phyloP scores from a whole-genome alignment of 352 stramenopile genomes.

The Pythium periplocum region DNA sequence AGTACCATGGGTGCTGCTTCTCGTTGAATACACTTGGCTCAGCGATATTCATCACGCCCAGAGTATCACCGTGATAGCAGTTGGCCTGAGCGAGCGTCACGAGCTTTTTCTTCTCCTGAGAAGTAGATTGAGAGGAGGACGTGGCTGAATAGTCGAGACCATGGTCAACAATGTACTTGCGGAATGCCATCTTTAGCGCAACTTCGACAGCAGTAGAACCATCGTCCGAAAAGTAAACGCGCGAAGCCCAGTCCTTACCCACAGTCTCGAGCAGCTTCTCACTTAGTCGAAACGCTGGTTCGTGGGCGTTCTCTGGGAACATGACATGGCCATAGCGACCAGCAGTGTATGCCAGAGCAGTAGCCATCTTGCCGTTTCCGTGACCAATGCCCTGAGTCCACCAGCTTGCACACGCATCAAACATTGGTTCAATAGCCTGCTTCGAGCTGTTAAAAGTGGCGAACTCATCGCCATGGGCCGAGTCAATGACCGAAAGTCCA shows the following conservation, averaged over 20 bases:
- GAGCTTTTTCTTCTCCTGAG: conserved; percentile 38
- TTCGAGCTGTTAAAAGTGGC: conserved; percentile 40
- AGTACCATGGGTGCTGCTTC: conserved; percentile 91
- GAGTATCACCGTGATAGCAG: conserved; percentile 91
- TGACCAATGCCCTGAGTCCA: conserved; percentile 92
- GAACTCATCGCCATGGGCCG: conserved; percentile 87
- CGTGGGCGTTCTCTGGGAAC: conserved; percentile 89
- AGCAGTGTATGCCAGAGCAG: conserved; percentile 83
- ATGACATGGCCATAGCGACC: conserved; percentile 91
- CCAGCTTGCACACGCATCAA: conserved; percentile 90
- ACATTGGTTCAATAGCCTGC: conserved; percentile 60
- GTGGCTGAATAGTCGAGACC: conserved; percentile 45
- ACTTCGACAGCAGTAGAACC: conserved; percentile 89
- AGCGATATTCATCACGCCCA: conserved; percentile 89
- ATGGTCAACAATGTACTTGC: conserved; percentile 76
- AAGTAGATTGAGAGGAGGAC: conserved; percentile 10
- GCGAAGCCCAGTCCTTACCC: conserved; percentile 76
- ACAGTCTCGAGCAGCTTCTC: conserved; percentile 75
- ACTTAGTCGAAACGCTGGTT: conserved; percentile 74
- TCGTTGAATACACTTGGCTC: conserved; percentile 90
- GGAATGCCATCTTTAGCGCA: conserved; percentile 90
- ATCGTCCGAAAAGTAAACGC: conserved; percentile 91
- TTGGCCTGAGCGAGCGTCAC: conserved; percentile 82
- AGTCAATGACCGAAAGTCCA: conserved; percentile 84
- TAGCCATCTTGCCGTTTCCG: conserved; percentile 84